phyloP scores from a whole-genome alignment of 441 rosid species.

The Dalechampia spathulata region DNA sequence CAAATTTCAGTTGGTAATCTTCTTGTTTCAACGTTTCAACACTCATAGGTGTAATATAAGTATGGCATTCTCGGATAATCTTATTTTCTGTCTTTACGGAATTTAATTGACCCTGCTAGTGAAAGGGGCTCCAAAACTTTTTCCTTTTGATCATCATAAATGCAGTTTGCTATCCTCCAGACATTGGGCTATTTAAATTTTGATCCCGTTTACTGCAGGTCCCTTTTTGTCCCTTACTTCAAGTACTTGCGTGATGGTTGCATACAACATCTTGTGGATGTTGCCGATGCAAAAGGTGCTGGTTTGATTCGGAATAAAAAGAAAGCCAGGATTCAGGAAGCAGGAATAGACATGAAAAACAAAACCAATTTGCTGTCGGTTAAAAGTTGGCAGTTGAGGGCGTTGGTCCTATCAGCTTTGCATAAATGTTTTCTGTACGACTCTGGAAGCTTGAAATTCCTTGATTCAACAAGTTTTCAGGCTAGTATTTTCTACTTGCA shows the following conservation, averaged over 20 bases:
- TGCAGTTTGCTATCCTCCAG: neutral
- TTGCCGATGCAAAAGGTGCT: conserved; percentile 29
- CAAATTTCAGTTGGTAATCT: neutral
- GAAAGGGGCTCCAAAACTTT: neutral
- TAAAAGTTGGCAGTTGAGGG: conserved; percentile 78
- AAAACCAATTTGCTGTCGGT: conserved; percentile 23
- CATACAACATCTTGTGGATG: conserved; percentile 50
- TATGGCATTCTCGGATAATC: neutral
- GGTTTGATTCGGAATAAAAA: conserved; percentile 56
- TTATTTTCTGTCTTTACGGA: neutral
- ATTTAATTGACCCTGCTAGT: neutral
- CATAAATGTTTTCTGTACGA: conserved; percentile 84
- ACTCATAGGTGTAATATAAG: neutral
- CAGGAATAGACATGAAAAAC: conserved; percentile 20
- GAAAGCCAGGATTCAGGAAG: conserved; percentile 65
- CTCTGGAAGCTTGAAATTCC: conserved; percentile 70
- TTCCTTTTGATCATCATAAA: too few species aligned
- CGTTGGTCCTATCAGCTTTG: conserved; percentile 65
- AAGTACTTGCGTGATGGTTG: conserved; percentile 69
- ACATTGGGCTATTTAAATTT: conserved; percentile 7
- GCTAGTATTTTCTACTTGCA: conserved; percentile 21
- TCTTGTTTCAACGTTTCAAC: neutral
- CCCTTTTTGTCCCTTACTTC: conserved; percentile 90
- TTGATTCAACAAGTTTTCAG: conserved; percentile 83
- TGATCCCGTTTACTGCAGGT: conserved; percentile 58